Evolutionary conservation across 2,329 filamentous ascomycete species (phyloP).

Genomic region (Diaporthe amygdali): DNA sequence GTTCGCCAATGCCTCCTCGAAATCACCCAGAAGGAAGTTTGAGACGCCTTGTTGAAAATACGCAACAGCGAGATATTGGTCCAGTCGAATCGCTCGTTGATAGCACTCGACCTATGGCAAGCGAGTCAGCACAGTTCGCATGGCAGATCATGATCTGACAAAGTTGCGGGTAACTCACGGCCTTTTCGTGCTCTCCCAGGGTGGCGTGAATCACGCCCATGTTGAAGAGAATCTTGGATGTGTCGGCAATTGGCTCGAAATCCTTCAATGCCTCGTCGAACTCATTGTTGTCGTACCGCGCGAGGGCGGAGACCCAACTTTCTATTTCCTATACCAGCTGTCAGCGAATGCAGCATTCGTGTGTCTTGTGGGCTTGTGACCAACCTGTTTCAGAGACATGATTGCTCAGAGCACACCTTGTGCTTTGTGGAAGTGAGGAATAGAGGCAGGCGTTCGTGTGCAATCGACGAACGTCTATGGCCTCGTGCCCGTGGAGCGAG

Average conservation of each 20-base stretch:
- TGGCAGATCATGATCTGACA: background rate
- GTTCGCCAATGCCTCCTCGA: constrained; percentile 95
- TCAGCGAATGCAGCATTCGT: background rate
- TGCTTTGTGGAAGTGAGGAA: background rate
- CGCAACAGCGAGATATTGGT: constrained; percentile 94
- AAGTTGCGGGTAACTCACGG: constrained; percentile 63
- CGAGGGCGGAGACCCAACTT: constrained; percentile 93
- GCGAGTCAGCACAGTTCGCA: constrained; percentile 26
- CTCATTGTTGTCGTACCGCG: constrained; percentile 94
- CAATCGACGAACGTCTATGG: constrained; percentile 19
- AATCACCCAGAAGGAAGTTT: constrained; percentile 95
- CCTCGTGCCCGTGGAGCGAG: background rate
- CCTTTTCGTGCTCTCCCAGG: constrained; percentile 92
- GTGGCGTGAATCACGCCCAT: constrained; percentile 98
- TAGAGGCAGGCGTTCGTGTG: constrained; percentile 13
- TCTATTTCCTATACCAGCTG: constrained; percentile 81
- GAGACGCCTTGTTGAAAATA: constrained; percentile 99
- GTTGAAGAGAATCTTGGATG: constrained; percentile 98
- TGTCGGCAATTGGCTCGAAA: constrained; percentile 89
- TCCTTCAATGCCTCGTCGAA: constrained; percentile 87
- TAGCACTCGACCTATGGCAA: constrained; percentile 83
- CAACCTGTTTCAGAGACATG: constrained; percentile 50
- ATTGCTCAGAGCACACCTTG: constrained; percentile 9
- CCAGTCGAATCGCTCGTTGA: constrained; percentile 85
- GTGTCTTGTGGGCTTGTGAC: background rate